These are phyloP conservation scores for Sicyos edulis DNA, from an alignment of 306 rosid genomes.

Conservation along the genomic window DNA sequence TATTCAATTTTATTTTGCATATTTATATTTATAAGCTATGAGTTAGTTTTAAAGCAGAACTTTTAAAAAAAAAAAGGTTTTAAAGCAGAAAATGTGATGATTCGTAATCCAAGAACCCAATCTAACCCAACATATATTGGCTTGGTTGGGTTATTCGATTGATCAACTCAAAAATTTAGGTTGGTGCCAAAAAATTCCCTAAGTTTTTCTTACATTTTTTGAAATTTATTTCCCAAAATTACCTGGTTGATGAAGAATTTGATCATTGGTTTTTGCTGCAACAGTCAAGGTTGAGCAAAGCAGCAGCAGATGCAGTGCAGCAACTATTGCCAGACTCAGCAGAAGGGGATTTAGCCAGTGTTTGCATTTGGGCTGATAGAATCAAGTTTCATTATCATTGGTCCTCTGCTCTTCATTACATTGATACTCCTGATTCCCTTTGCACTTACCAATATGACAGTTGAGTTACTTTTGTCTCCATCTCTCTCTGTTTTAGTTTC, in stretches of 20 bases:
- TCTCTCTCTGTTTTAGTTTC: neutral
- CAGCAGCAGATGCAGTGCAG: constrained; percentile 55
- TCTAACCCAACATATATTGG: no score
- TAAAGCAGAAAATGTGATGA: no score
- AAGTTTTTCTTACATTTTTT: neutral
- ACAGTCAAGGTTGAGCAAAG: constrained; percentile 47
- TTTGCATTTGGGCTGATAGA: constrained; percentile 74
- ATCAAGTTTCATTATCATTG: constrained; percentile 46
- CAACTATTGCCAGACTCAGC: constrained; percentile 52
- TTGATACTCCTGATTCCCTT: constrained; percentile 58
- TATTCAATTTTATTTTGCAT: no score
- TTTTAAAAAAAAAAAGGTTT: no score
- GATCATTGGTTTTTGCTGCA: neutral
- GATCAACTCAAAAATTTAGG: no score
- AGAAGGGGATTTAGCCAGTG: constrained; percentile 42
- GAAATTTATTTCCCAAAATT: neutral
- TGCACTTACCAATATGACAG: constrained; percentile 51
- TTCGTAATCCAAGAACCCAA: no score
- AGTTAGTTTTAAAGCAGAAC: no score
- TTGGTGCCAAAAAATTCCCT: no score
- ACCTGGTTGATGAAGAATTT: neutral
- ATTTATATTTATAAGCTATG: no score
- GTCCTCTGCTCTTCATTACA: constrained; percentile 74
- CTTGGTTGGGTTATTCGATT: no score
- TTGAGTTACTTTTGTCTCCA: constrained; percentile 21